phyloP scores from a whole-genome alignment of 768 basidiomycete genomes.

The Lactarius hengduanensis region DNA sequence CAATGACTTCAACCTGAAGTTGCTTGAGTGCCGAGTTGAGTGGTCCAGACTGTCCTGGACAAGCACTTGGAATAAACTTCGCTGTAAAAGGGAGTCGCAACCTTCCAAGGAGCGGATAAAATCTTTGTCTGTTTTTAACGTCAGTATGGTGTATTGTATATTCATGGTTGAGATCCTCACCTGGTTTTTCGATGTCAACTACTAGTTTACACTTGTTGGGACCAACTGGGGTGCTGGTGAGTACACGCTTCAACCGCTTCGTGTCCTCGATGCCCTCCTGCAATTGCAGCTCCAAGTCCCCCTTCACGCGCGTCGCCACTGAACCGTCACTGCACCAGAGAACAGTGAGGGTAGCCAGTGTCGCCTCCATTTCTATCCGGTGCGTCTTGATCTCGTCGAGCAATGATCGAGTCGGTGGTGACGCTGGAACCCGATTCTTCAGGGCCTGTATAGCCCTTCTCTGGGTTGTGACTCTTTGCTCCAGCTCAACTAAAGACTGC shows the following conservation, averaged over 20 bases:
- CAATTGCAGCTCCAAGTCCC: background rate
- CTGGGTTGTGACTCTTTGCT: no score
- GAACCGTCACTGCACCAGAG: background rate
- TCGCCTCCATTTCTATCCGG: background rate
- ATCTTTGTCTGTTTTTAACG: background rate
- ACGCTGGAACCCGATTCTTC: no score
- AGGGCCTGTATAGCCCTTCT: no score
- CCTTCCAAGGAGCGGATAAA: background rate
- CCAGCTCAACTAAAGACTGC: no score
- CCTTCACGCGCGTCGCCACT: background rate
- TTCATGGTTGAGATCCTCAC: background rate
- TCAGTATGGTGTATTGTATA: background rate
- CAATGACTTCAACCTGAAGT: background rate
- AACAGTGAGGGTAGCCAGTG: background rate
- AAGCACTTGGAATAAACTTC: constrained; percentile 9
- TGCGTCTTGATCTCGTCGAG: no score
- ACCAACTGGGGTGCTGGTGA: background rate
- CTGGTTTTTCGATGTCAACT: background rate
- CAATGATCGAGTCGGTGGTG: no score
- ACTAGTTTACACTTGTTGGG: background rate
- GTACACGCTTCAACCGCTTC: background rate
- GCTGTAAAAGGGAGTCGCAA: background rate
- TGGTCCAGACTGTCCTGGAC: constrained; percentile 5
- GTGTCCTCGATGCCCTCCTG: background rate
- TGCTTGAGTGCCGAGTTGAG: background rate